A percentile compares a stretch with the other conserved stretches of the same genome.
Evolutionary conservation across 2,329 filamentous ascomycete genomes (phyloP).

Genomic region (Dactylellina drechsleri): DNA sequence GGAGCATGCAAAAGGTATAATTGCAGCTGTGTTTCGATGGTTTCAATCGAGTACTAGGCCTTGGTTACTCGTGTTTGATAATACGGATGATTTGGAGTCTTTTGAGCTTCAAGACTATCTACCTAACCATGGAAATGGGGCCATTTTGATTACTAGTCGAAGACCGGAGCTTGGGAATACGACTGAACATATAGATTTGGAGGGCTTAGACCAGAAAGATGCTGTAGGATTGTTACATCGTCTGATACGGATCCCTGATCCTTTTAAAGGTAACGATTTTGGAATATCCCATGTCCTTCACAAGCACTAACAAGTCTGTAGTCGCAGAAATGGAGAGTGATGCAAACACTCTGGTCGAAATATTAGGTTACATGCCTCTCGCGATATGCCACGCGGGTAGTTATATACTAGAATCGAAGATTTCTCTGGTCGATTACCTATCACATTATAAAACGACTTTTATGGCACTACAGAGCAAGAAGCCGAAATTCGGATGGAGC

Average conservation of each 20-base stretch:
- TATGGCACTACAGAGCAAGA: slow-evolving; percentile 32
- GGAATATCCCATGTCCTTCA: background rate
- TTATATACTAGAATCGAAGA: slow-evolving; percentile 48
- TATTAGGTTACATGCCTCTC: slow-evolving; percentile 42
- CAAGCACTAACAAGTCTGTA: background rate
- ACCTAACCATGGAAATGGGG: slow-evolving; percentile 7
- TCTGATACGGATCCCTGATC: background rate
- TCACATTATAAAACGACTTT: slow-evolving; percentile 46
- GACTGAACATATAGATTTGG: slow-evolving; percentile 15
- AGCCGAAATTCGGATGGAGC: slow-evolving; percentile 37
- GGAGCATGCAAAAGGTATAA: background rate
- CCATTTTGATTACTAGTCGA: slow-evolving; percentile 23
- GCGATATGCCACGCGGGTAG: slow-evolving; percentile 33
- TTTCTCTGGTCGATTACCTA: slow-evolving; percentile 43
- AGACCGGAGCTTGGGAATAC: slow-evolving; percentile 12
- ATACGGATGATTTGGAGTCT: slow-evolving; percentile 30
- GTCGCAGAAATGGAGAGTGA: slow-evolving; percentile 12
- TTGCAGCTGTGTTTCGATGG: background rate
- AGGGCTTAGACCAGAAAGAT: background rate
- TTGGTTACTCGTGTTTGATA: slow-evolving; percentile 32
- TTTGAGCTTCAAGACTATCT: slow-evolving; percentile 23
- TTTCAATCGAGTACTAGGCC: slow-evolving; percentile 7
- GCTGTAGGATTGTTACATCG: slow-evolving; percentile 1
- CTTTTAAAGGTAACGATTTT: slow-evolving; percentile 4
- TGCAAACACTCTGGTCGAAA: slow-evolving; percentile 15